phyloP scores from a whole-genome alignment of 805 yeast genomes.

The Candida broadrunensis region DNA sequence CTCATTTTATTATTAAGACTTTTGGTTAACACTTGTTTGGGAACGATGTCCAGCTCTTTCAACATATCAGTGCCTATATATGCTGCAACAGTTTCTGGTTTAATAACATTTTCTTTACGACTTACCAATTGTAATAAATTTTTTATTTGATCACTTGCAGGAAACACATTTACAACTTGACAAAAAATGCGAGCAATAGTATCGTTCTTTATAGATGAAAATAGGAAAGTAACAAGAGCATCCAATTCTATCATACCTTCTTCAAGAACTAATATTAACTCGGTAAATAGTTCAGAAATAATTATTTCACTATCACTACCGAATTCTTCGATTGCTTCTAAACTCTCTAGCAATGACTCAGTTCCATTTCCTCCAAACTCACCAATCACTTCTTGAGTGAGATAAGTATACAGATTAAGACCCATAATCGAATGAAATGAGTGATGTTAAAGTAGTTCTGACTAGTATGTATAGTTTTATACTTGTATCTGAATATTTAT shows the following conservation, averaged over 20 bases:
- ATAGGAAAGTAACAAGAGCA: slow-evolving; percentile 19
- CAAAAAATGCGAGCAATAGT: slow-evolving; percentile 31
- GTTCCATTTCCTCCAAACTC: slow-evolving; percentile 30
- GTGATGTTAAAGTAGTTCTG: too few species aligned
- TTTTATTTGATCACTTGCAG: slow-evolving; percentile 18
- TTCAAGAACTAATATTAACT: slow-evolving; percentile 25
- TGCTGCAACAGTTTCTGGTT: slow-evolving; percentile 28
- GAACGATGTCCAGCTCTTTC: slow-evolving; percentile 24
- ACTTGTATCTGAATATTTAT: too few species aligned
- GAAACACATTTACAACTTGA: slow-evolving; percentile 37
- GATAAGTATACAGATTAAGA: slow-evolving; percentile 13
- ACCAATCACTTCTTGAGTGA: slow-evolving; percentile 28
- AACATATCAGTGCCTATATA: slow-evolving; percentile 27
- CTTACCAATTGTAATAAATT: slow-evolving; percentile 19
- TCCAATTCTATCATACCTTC: slow-evolving; percentile 13
- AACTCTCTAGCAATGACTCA: slow-evolving; percentile 26
- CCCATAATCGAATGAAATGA: too few species aligned
- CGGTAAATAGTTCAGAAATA: slow-evolving; percentile 29
- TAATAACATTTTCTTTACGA: slow-evolving; percentile 21
- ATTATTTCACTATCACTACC: slow-evolving; percentile 13
- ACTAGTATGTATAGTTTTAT: too few species aligned
- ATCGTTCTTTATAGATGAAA: slow-evolving; percentile 27
- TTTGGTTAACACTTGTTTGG: slow-evolving; percentile 31
- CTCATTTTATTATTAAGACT: slow-evolving; percentile 34
- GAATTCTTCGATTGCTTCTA: slow-evolving; percentile 23